Evolutionary conservation across 805 yeast species (phyloP).

Genomic region (Nakazawaea holstii): DNA sequence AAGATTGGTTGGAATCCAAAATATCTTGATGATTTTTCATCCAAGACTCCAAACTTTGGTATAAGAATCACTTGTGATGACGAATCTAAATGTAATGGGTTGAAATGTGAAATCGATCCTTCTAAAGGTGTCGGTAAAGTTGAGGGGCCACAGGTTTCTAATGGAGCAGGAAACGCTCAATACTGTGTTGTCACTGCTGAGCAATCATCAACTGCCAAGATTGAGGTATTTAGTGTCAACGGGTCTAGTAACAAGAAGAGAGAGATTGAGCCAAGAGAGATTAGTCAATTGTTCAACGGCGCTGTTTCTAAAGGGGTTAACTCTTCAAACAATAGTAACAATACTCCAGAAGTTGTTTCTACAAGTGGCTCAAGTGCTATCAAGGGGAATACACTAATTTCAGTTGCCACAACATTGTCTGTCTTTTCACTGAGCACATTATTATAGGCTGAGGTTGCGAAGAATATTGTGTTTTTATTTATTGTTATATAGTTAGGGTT

Average conservation of each 20-base stretch:
- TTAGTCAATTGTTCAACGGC: background rate
- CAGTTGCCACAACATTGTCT: background rate
- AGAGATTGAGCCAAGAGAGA: background rate
- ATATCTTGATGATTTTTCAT: slow-evolving; percentile 63
- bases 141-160: slow-evolving; percentile 31
- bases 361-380: background rate
- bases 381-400: background rate
- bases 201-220: slow-evolving; percentile 55
- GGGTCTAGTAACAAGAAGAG: slow-evolving; percentile 2
- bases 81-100: slow-evolving; percentile 63
- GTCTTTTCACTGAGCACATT: background rate
- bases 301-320: background rate
- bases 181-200: slow-evolving; percentile 81
- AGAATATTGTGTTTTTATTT: too few species aligned
- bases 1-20: slow-evolving; percentile 92
- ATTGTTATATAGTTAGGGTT: too few species aligned
- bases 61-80: slow-evolving; percentile 70
- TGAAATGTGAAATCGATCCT: slow-evolving; percentile 81
- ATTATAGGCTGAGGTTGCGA: too few species aligned
- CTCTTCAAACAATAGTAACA: background rate
- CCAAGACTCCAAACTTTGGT: slow-evolving; percentile 61
- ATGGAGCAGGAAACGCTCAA: slow-evolving; percentile 63
- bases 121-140: slow-evolving; percentile 55
- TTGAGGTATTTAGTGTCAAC: slow-evolving; percentile 55
- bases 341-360: background rate